Conservation (phyloP, 768 basidiomycete genomes). For the Galerina sulciceps region DNA sequence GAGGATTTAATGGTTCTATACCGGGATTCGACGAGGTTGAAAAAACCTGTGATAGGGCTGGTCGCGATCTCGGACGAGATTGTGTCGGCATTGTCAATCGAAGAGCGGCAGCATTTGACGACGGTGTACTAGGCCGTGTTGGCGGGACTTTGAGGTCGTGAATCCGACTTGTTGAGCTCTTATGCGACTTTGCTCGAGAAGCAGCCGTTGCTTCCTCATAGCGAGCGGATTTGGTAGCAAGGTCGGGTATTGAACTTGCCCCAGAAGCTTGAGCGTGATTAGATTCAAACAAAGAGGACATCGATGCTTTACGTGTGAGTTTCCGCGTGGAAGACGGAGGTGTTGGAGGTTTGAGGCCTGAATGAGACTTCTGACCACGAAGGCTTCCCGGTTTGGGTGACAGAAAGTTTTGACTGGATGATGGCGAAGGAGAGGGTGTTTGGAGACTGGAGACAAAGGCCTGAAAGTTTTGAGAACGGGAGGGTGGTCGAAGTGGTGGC, state of each 20-base stretch:
- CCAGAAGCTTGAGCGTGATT: conserved; percentile 60
- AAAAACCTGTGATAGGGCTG: conserved; percentile 80
- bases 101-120: conserved; percentile 74
- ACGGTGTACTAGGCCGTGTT: conserved; percentile 79
- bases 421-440: conserved; percentile 50
- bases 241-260: conserved; percentile 46
- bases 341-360: conserved; percentile 76
- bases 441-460: conserved; percentile 55
- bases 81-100: conserved; percentile 90
- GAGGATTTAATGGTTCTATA: conserved; percentile 40
- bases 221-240: conserved; percentile 46
- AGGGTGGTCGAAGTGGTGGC: conserved; percentile 61
- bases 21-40: conserved; percentile 42
- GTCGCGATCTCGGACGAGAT: conserved; percentile 72
- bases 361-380: conserved; percentile 84
- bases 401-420: conserved; percentile 47
- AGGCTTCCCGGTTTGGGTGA: conserved; percentile 74
- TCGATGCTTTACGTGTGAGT: conserved; percentile 76
- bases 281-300: conserved; percentile 74
- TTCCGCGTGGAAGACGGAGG: conserved; percentile 67
- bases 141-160: conserved; percentile 77
- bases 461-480: conserved; percentile 66
- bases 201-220: conserved; percentile 84
- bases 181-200: conserved; percentile 76
- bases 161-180: conserved; percentile 66